Conservation (phyloP, 768 basidiomycete genomes). For the Pilatotrama ljubarskyi region DNA sequence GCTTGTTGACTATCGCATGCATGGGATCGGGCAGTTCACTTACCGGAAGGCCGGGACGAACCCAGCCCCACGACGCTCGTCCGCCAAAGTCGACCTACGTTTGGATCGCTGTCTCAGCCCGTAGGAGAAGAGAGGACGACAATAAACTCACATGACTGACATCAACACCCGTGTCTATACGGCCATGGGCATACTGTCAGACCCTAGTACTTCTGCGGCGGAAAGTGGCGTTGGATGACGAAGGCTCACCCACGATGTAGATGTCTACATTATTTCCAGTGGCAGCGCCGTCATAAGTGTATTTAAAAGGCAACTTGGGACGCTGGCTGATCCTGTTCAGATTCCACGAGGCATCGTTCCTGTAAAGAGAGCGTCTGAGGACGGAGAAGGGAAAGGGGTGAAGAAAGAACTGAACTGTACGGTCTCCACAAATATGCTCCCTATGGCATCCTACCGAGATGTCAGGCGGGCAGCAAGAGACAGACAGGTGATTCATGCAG, state of each 20-base stretch:
- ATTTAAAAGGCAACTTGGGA: background rate
- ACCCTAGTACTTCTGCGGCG: too few relatives aligned
- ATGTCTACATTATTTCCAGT: background rate
- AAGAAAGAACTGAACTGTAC: too few relatives aligned
- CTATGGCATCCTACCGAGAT: too few relatives aligned
- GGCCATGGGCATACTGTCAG: background rate
- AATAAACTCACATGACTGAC: background rate
- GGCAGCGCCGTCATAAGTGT: background rate
- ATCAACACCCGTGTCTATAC: background rate
- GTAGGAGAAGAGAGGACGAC: background rate
- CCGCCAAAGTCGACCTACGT: background rate
- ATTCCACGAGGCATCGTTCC: background rate
- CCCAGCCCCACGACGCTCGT: background rate
- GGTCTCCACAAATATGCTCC: too few relatives aligned
- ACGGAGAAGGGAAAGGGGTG: too few relatives aligned
- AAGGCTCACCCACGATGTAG: background rate
- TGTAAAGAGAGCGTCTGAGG: too few relatives aligned
- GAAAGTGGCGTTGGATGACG: too few relatives aligned
- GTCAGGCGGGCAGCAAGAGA: too few relatives aligned
- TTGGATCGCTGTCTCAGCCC: too few relatives aligned
- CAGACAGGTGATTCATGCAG: too few relatives aligned
- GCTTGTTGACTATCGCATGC: background rate
- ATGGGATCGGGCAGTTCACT: background rate
- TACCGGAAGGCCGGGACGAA: background rate
- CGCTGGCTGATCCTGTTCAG: background rate